Conservation (phyloP, 768 basidiomycete species). For the Psilocybe cubensis region DNA sequence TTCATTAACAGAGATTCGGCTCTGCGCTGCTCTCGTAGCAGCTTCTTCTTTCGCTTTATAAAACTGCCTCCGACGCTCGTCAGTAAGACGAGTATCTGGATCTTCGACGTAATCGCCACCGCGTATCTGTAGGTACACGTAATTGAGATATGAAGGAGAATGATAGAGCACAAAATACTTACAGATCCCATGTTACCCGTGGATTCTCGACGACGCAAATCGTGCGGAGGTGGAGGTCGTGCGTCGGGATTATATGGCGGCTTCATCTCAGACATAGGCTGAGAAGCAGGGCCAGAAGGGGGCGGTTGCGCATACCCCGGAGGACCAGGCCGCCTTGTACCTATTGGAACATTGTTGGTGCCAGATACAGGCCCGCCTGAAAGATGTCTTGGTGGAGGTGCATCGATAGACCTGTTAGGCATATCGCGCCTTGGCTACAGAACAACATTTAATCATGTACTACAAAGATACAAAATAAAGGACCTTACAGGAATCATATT, state of each 20-base stretch:
- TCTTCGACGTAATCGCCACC: too few species aligned
- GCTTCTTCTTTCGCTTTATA: too few species aligned
- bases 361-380: slow-evolving; percentile 27
- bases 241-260: slow-evolving; percentile 17
- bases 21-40: too few species aligned
- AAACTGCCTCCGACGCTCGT: too few species aligned
- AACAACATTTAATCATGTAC: background rate
- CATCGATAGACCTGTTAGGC: slow-evolving; percentile 26
- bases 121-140: too few species aligned
- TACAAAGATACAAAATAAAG: background rate
- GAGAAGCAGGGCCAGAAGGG: background rate
- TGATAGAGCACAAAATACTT: too few species aligned
- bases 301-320: background rate
- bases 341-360: slow-evolving; percentile 43
- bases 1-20: too few species aligned
- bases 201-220: too few species aligned
- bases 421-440: slow-evolving; percentile 23
- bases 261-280: background rate
- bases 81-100: too few species aligned
- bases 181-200: too few species aligned
- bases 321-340: slow-evolving; percentile 24
- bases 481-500: slow-evolving; percentile 8
- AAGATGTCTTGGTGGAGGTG: slow-evolving; percentile 18
- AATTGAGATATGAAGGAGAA: too few species aligned
- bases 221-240: slow-evolving; percentile 19